Conservation (phyloP, 495 filamentous ascomycete species). For the Neurospora sp. region DNA sequence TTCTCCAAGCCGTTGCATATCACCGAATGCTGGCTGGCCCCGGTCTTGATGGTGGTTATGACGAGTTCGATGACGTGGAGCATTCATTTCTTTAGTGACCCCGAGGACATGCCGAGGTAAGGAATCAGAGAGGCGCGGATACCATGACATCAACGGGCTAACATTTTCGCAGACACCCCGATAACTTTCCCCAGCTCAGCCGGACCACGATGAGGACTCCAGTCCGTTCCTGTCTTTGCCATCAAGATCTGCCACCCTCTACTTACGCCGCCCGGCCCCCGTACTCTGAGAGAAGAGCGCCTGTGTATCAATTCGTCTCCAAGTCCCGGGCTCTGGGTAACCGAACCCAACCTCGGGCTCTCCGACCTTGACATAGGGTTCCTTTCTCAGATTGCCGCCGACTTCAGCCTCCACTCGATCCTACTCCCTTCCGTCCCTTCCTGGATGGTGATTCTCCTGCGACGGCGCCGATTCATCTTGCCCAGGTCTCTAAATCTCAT, state of each 20-base stretch:
- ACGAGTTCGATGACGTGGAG: neutral
- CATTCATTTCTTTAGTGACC: neutral
- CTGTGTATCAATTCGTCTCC: neutral
- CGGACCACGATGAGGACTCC: rapidly evolving
- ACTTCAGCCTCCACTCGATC: no score
- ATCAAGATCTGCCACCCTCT: no score
- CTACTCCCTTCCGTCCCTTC: no score
- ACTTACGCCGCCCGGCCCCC: no score
- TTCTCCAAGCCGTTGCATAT: neutral
- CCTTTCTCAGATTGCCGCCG: neutral
- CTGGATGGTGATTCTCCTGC: neutral
- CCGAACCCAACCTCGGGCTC: neutral
- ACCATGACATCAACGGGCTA: neutral
- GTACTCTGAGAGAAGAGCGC: no score
- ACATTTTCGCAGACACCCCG: neutral
- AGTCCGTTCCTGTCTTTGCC: no score
- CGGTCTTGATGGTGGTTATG: neutral
- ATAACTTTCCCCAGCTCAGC: no score
- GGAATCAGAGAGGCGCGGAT: neutral
- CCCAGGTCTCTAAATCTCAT: neutral
- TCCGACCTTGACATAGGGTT: neutral
- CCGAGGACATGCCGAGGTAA: neutral
- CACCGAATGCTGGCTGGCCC: neutral
- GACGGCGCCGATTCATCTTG: neutral
- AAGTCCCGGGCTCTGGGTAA: neutral